Conservation (phyloP, 306 rosid genomes). For the Fragaria iinumae region DNA sequence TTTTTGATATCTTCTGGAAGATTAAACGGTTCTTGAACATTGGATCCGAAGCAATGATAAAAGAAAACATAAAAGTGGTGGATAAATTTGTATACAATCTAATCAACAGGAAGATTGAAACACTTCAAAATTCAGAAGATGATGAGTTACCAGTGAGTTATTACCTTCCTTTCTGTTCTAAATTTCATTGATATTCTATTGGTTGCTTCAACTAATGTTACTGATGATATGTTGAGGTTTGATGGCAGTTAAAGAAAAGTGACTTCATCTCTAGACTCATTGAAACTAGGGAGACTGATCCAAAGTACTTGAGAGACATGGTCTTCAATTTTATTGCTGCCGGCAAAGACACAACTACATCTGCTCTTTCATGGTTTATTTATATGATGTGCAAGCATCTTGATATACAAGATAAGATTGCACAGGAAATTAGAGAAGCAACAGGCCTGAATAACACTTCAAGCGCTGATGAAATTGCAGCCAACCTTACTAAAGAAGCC, state of each 20-base stretch:
- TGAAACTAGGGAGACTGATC: neutral
- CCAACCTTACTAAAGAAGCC: neutral
- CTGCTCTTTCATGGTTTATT: neutral
- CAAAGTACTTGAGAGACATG: neutral
- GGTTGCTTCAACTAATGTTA: neutral
- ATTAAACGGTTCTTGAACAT: neutral
- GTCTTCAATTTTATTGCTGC: neutral
- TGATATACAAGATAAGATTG: neutral
- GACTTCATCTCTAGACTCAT: neutral
- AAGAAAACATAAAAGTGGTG: neutral
- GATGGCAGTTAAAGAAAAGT: neutral
- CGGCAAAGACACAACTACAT: neutral
- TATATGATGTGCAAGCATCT: neutral
- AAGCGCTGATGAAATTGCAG: neutral
- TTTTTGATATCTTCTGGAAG: neutral
- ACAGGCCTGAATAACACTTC: neutral
- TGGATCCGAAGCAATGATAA: neutral
- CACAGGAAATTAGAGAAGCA: neutral
- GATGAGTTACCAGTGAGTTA: neutral
- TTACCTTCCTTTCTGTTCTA: too few species aligned
- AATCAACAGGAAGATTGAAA: neutral
- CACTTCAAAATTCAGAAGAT: neutral
- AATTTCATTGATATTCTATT: neutral
- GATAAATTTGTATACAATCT: neutral
- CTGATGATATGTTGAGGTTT: neutral